A percentile compares a stretch with the other conserved stretches of the same genome.
These are phyloP conservation scores for Rhizopus microsporus DNA, from an alignment of 371 early-diverging fungal species.

Conservation along the genomic window DNA sequence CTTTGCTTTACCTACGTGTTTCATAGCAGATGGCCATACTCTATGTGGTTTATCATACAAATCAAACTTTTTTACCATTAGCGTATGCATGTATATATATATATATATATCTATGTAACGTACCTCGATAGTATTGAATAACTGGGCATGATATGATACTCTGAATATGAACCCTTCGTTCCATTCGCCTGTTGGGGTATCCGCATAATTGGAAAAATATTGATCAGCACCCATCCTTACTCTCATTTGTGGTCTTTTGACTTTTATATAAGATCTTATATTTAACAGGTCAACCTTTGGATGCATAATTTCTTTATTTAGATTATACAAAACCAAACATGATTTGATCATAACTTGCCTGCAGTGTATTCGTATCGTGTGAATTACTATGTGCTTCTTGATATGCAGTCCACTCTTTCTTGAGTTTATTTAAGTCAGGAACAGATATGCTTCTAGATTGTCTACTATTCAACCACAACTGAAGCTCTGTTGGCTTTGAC, in stretches of 20 bases:
- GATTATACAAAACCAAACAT: not conserved
- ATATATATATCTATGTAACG: not conserved
- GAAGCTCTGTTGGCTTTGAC: conserved; percentile 1
- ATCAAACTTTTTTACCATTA: conserved; percentile 35
- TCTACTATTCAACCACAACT: not conserved
- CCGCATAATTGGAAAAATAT: conserved; percentile 34
- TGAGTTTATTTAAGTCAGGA: conserved; percentile 34
- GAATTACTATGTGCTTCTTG: conserved; percentile 17
- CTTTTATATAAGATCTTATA: conserved; percentile 29
- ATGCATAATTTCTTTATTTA: not conserved
- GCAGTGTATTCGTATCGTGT: conserved; percentile 21
- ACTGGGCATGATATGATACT: conserved; percentile 74
- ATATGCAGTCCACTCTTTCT: conserved; percentile 32
- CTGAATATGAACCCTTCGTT: conserved; percentile 74
- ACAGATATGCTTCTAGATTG: conserved; percentile 29
- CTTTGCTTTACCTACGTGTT: conserved; percentile 43
- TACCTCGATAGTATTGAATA: conserved; percentile 71
- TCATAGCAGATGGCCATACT: conserved; percentile 39
- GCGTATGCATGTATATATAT: not conserved
- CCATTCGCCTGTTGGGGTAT: conserved; percentile 64
- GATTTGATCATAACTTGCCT: conserved; percentile 17
- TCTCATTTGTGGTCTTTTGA: conserved; percentile 36
- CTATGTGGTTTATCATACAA: conserved; percentile 42
- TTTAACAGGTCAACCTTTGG: conserved; percentile 43
- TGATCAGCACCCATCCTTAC: conserved; percentile 39